Evolutionary conservation across 345 rosid species (phyloP), one percentile per base, ranked within the genome.

Genomic region (Pelargonium nanum): DNA sequence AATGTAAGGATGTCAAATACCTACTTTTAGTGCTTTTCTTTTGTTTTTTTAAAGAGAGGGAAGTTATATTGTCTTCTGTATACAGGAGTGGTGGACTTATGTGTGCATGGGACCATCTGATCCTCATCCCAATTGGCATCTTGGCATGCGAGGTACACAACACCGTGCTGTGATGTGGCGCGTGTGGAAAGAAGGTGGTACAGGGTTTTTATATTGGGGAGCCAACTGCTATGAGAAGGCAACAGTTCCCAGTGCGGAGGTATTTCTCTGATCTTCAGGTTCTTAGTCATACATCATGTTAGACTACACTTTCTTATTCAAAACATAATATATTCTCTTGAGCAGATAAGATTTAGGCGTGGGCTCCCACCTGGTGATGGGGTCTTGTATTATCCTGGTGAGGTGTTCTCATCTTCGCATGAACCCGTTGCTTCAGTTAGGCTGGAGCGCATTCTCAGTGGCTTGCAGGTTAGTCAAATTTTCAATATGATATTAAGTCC

Each of bases 111-210:
- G 97, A 62, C 97, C 99, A 59, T 81, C 96, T 22, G 99, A 93
- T 77, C 99, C 99, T 45, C 97, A 87, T 65, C 99, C 99, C 55
- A 89, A 93, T 74, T 87, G 97, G 99, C 99, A 89, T 62, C 75
- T 93, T 3, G 99, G 99, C 51, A 93, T 89, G 99, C 87, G 92
- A 62, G 99, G 99, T 21, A 84, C 99, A 20, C 97, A 93, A 71
- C 97, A 93, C 62, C 96, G 96, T 61, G 94, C 97, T 74, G 97
- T 93, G 45, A 85, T 89, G 88, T 84, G 97, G 97, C 94, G 97
- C 57, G 96, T 87, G 4, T 93, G 99, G 99, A 93, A 93, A 82
- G 99, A 93, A 85, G 97, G 97, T 26, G 97, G 96, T 59, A 87
- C 90, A 1, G 97, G 97, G 20, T 93, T 93, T 75, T 67, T 93